phyloP scores from a whole-genome alignment of 371 early-diverging fungal genomes.

The Quaeritorhiza haematococci region DNA sequence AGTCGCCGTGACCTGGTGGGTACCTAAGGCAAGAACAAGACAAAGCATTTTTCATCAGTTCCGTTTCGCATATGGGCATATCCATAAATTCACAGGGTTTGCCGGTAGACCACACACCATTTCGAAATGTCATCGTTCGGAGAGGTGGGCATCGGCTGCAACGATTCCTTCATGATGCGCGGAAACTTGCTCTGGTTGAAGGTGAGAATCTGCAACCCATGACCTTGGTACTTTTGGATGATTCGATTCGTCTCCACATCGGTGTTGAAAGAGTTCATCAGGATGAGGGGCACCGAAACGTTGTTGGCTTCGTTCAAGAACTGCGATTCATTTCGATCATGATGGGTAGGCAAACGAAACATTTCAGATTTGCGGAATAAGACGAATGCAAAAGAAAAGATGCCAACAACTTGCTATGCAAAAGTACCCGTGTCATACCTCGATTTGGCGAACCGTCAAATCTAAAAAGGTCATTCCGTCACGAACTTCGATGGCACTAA shows the following conservation, averaged over 20 bases:
- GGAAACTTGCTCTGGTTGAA: conserved; percentile 95
- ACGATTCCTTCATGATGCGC: conserved; percentile 84
- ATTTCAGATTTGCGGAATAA: too few relatives aligned
- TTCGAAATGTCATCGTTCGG: conserved; percentile 30
- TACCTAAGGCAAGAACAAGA: not conserved
- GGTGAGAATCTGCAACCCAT: conserved; percentile 83
- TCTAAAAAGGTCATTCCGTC: conserved; percentile 95
- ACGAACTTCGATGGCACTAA: conserved; percentile 85
- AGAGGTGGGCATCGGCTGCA: conserved; percentile 71
- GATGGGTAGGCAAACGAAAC: too few relatives aligned
- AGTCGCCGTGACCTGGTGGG: conserved; percentile 97
- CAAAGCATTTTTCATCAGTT: not conserved
- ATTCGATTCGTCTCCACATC: conserved; percentile 90
- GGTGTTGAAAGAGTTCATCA: conserved; percentile 99
- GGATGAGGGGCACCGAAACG: conserved; percentile 87
- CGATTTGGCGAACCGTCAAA: conserved; percentile 92
- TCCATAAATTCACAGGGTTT: too few relatives aligned
- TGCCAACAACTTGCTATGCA: too few relatives aligned
- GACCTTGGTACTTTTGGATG: conserved; percentile 84
- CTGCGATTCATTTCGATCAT: conserved; percentile 1
- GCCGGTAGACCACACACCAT: conserved; percentile 54
- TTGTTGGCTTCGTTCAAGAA: not conserved
- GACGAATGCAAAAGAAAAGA: too few relatives aligned
- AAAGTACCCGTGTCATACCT: conserved; percentile 49
- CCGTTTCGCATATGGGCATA: not conserved